Evolutionary conservation across 1,284 basidiomycete genomes (phyloP).

Genomic region (Schizopora paradoxa): DNA sequence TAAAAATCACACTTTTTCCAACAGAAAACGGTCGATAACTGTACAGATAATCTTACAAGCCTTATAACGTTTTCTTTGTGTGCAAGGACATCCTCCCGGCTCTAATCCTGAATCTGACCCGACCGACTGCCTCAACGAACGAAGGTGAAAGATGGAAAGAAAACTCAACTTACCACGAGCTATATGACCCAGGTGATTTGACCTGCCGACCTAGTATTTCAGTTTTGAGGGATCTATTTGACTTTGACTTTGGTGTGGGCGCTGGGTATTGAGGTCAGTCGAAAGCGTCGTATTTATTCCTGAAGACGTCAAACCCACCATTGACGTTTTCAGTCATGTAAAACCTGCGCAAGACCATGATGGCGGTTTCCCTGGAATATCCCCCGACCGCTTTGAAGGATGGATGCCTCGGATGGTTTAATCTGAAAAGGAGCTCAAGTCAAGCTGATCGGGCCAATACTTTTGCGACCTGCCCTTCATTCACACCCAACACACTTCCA

Average conservation of each 20-base stretch:
- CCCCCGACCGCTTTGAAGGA: slow-evolving; percentile 78
- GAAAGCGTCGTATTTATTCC: background rate
- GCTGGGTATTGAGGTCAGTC: slow-evolving; percentile 39
- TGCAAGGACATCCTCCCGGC: too few relatives aligned
- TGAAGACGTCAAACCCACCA: slow-evolving; percentile 63
- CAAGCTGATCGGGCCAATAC: slow-evolving; percentile 3
- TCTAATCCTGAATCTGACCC: too few relatives aligned
- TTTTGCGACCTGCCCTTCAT: slow-evolving; percentile 53
- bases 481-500: slow-evolving; percentile 89
- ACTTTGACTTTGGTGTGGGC: slow-evolving; percentile 70
- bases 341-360: slow-evolving; percentile 90
- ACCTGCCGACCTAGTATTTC: slow-evolving; percentile 40
- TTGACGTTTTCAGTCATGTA: slow-evolving; percentile 95
- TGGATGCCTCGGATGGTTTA: slow-evolving; percentile 66
- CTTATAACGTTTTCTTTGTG: too few relatives aligned
- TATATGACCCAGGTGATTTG: too few relatives aligned
- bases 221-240: slow-evolving; percentile 69
- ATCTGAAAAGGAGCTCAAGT: slow-evolving; percentile 31
- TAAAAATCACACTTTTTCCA: too few relatives aligned
- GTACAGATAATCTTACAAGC: too few relatives aligned
- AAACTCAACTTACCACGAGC: too few relatives aligned
- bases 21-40: too few relatives aligned
- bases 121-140: too few relatives aligned
- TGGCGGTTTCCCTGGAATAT: slow-evolving; percentile 87
- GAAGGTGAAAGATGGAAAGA: too few relatives aligned